Evolutionary conservation across 768 basidiomycete species (phyloP), one percentile per base, ranked within the genome.

Genomic region (Hemileccinum impolitum): DNA sequence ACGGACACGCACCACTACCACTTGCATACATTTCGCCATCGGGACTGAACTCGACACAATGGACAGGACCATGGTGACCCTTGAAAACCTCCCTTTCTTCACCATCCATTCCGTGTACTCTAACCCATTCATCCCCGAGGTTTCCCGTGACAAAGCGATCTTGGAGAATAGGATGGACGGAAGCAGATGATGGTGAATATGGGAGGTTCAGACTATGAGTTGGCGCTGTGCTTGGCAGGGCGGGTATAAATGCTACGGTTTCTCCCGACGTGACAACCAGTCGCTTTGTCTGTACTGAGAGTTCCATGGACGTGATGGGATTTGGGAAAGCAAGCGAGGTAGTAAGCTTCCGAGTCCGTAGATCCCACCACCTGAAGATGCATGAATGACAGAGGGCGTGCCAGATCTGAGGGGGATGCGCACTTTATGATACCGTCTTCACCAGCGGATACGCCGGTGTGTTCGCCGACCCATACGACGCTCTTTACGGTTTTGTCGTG

Each of bases 1-100:
- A 49, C 17, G 36, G 34, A 45, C 19, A 81, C 90, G 74, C 67
- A 86, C 95, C 95, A 60, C 91, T 94, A 43, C 95, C 96, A 61
- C 90, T 94, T 31, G 95, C 95, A 66, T 91, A 98, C 76, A 96
- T 81, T 74, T 98, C 96, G 19, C 95, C 95, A 65, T 98, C 95
- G 1, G 95, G 95, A 63, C 88, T 91, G 68, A 86, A 95, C 60
- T 90, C 87, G 40, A 95, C 87, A 47, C 90, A 91, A 60, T 95
- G 93, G 15, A 98, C 94, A 17, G 95, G 94, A 19, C 95, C 96
- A 64, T 98, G 96, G 62, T 98, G 96, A 4, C 95, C 95, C 68
- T 96, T 95, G 50, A 94, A 77, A 26, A 96, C 80, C 49, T 97
- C 95, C 54, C 80, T 72, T 72, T 99, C 94, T 66, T 87, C 84